Conservation (phyloP, 2,329 filamentous ascomycete species). For the Trichoderma brevicompactum region DNA sequence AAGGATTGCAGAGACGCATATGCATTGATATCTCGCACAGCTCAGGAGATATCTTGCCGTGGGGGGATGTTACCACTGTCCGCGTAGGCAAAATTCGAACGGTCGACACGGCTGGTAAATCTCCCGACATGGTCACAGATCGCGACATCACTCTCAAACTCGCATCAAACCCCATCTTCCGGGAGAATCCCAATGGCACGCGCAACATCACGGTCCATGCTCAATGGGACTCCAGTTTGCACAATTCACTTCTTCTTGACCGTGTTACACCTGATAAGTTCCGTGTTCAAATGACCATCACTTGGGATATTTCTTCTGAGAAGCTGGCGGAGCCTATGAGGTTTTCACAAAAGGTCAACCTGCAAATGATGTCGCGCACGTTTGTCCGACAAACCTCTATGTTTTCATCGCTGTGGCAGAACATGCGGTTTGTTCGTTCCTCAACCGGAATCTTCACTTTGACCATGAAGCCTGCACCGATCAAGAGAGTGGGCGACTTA, state of each 20-base stretch:
- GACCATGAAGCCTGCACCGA: slow-evolving; percentile 82
- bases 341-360: slow-evolving; percentile 78
- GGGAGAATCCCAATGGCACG: slow-evolving; percentile 87
- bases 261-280: slow-evolving; percentile 91
- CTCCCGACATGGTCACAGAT: slow-evolving; percentile 75
- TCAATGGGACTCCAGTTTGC: slow-evolving; percentile 95
- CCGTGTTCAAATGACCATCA: slow-evolving; percentile 82
- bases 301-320: slow-evolving; percentile 83
- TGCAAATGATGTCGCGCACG: slow-evolving; percentile 81
- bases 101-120: slow-evolving; percentile 82
- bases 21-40: slow-evolving; percentile 89
- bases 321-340: slow-evolving; percentile 87
- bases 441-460: slow-evolving; percentile 86
- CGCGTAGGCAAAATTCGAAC: slow-evolving; percentile 81
- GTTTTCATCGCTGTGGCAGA: slow-evolving; percentile 85
- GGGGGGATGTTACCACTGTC: slow-evolving; percentile 79
- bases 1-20: slow-evolving; percentile 88
- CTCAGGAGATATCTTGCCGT: slow-evolving; percentile 84
- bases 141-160: slow-evolving; percentile 79
- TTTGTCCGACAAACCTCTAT: slow-evolving; percentile 87
- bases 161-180: slow-evolving; percentile 76
- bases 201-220: slow-evolving; percentile 83
- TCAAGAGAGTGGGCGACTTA: slow-evolving; percentile 88
- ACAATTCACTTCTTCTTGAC: slow-evolving; percentile 91
- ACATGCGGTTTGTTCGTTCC: slow-evolving; percentile 82